These are phyloP conservation scores for Plantago coronopus DNA, from an alignment of 305 asterid genomes.

Conservation along the genomic window DNA sequence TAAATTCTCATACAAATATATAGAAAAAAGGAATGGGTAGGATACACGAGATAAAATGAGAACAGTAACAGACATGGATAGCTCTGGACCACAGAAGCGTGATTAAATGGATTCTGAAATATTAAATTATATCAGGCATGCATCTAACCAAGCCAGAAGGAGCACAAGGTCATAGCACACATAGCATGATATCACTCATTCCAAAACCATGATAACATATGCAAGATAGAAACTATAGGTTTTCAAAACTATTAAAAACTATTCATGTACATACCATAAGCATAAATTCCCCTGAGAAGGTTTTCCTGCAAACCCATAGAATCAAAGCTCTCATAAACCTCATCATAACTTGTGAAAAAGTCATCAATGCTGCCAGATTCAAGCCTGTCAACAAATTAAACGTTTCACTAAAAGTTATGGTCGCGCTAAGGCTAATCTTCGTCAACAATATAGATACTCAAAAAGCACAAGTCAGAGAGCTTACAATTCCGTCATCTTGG, in stretches of 20 bases:
- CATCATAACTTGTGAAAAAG: conserved; percentile 80
- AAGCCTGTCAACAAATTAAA: conserved; percentile 35
- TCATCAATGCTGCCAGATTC: conserved; percentile 60
- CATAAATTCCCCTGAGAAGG: conserved; percentile 86
- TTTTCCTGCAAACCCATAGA: conserved; percentile 85
- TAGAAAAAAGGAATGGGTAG: neutral
- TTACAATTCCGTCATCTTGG: conserved; percentile 72
- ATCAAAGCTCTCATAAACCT: conserved; percentile 79
- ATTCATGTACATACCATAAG: conserved; percentile 51
- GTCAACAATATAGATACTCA: no score
- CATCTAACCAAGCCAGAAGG: no score
- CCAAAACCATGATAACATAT: neutral
- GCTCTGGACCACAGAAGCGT: no score
- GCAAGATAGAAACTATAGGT: neutral
- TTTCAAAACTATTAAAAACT: neutral
- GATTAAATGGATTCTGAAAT: no score
- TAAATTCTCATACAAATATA: neutral
- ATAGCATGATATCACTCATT: neutral
- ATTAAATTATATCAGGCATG: no score
- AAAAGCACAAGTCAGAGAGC: conserved; percentile 21
- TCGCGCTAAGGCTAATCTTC: no score
- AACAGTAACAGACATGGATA: no score
- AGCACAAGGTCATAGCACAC: neutral
- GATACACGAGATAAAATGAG: no score
- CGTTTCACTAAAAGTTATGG: no score